Evolutionary conservation across 2,329 filamentous ascomycete genomes (phyloP).

Genomic region (Corinectria fuckeliana): DNA sequence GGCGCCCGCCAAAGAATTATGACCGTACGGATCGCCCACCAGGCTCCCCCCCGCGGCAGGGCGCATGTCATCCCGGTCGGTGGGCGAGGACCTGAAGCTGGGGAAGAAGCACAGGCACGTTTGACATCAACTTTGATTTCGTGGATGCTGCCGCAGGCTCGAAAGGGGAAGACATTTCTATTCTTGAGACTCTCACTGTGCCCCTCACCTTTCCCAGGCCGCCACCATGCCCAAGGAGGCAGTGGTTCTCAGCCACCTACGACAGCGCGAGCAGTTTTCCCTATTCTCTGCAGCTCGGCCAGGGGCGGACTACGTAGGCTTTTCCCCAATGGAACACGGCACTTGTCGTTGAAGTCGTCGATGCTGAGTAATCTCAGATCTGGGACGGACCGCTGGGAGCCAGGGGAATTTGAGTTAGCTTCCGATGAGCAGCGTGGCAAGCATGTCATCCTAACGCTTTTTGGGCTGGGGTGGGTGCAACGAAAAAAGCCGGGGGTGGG

Average conservation of each 20-base stretch:
- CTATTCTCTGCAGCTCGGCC: not conserved
- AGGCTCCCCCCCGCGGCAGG: not conserved
- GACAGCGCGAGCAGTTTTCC: not conserved
- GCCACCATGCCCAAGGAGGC: not conserved
- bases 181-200: not conserved
- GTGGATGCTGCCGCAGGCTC: not conserved
- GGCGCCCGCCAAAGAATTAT: not conserved
- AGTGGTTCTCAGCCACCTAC: not conserved
- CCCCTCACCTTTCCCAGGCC: not conserved
- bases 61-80: not conserved
- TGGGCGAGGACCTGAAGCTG: not conserved
- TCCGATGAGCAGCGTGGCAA: not conserved
- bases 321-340: too few species aligned
- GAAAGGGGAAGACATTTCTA: not conserved
- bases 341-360: not conserved
- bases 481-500: not conserved
- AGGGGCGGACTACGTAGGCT: not conserved
- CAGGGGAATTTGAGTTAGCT: constrained; percentile 11
- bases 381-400: constrained; percentile 1
- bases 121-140: not conserved
- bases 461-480: not conserved
- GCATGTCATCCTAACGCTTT: not conserved
- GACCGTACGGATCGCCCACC: too few species aligned
- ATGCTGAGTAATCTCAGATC: constrained; percentile 16
- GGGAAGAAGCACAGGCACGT: not conserved